Conservation (phyloP, 1,139 yeast species). For the Magnusiomyces fungicola region DNA sequence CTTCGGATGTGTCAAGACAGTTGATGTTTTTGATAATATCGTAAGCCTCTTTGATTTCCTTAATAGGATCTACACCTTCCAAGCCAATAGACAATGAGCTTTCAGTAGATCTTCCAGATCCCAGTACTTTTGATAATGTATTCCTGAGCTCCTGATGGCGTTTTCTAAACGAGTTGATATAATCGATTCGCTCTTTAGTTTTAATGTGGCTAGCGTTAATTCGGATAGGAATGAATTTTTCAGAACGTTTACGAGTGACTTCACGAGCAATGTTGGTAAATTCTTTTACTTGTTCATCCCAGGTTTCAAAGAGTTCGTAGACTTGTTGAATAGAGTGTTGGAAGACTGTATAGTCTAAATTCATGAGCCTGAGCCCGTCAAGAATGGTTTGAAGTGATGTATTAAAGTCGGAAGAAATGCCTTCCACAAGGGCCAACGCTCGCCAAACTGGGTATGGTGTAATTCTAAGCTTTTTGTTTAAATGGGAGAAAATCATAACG, state of each 20-base stretch:
- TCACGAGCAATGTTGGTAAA: constrained; percentile 64
- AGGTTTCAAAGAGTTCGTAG: constrained; percentile 33
- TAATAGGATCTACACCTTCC: constrained; percentile 28
- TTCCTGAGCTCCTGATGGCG: constrained; percentile 47
- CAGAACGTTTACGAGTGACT: constrained; percentile 63
- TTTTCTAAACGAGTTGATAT: constrained; percentile 42
- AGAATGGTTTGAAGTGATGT: constrained; percentile 28
- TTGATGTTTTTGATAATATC: constrained; percentile 35
- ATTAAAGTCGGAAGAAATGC: constrained; percentile 45
- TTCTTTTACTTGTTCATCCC: constrained; percentile 49
- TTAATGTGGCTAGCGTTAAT: constrained; percentile 43
- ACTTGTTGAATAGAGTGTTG: constrained; percentile 23
- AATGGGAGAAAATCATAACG: constrained; percentile 48
- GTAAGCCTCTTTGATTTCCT: constrained; percentile 39
- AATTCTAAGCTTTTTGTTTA: constrained; percentile 52
- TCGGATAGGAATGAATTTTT: constrained; percentile 60
- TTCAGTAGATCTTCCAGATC: constrained; percentile 24
- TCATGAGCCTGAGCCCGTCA: constrained; percentile 32
- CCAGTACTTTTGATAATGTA: constrained; percentile 34
- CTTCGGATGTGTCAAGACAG: constrained; percentile 36
- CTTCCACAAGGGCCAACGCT: constrained; percentile 57
- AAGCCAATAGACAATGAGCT: constrained; percentile 20
- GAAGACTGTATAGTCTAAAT: constrained; percentile 34
- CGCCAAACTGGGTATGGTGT: constrained; percentile 60
- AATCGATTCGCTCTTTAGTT: constrained; percentile 43